phyloP scores from a whole-genome alignment of 148 eudicot genomes.

The Vaccinium darrowii region DNA sequence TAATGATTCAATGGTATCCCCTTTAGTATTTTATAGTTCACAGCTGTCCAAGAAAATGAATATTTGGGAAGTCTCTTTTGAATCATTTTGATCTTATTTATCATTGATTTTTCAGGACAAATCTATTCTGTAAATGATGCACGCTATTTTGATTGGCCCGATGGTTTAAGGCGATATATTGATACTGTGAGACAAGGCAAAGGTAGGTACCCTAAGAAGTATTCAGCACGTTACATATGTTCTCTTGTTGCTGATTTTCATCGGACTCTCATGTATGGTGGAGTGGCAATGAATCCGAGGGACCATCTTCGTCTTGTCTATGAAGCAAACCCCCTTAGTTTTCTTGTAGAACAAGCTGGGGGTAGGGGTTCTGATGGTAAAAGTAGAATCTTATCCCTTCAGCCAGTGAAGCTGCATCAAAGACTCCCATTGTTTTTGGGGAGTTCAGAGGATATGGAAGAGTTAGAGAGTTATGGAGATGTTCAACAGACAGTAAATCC shows the following conservation, averaged over 20 bases:
- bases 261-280: constrained; percentile 86
- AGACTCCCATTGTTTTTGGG: constrained; percentile 88
- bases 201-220: constrained; percentile 81
- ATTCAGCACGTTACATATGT: constrained; percentile 92
- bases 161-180: constrained; percentile 78
- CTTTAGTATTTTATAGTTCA: background rate
- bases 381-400: constrained; percentile 66
- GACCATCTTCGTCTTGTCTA: constrained; percentile 96
- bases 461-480: constrained; percentile 82
- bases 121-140: constrained; percentile 99
- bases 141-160: constrained; percentile 97
- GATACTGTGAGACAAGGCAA: constrained; percentile 97
- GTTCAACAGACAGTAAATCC: constrained; percentile 96
- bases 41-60: background rate
- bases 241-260: constrained; percentile 98
- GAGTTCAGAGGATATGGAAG: constrained; percentile 87
- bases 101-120: constrained; percentile 62
- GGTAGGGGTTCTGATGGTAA: constrained; percentile 95
- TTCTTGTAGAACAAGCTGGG: constrained; percentile 87
- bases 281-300: constrained; percentile 95
- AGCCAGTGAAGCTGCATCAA: constrained; percentile 84
- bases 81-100: background rate
- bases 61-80: background rate
- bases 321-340: constrained; percentile 92
- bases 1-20: background rate